phyloP scores from a whole-genome alignment of 2,329 filamentous ascomycete genomes.

The Calonectria hongkongensis region DNA sequence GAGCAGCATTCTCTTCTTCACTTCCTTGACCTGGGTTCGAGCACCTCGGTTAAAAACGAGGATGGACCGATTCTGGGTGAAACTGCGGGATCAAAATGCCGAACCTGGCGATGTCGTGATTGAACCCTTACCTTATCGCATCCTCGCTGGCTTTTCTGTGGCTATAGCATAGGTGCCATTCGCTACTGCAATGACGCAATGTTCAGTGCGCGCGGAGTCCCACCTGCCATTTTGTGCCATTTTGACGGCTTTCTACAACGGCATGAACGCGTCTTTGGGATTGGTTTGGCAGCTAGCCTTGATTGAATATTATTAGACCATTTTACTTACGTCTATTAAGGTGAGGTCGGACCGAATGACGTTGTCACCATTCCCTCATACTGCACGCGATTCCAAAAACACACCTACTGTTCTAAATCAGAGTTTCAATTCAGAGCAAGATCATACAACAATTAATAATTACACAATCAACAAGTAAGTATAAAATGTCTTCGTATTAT shows the following conservation, averaged over 20 bases:
- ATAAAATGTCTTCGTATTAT: background rate
- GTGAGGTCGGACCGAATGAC: background rate
- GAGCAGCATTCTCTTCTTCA: background rate
- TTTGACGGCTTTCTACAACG: background rate
- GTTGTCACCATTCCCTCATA: background rate
- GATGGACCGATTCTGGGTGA: background rate
- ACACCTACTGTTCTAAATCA: too few relatives aligned
- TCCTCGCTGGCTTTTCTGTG: constrained; percentile 4
- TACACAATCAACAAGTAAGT: too few relatives aligned
- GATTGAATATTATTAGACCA: background rate
- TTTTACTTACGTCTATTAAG: too few relatives aligned
- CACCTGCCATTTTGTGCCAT: constrained; percentile 5
- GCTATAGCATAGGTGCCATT: constrained; percentile 9
- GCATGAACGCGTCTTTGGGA: background rate
- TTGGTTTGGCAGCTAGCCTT: background rate
- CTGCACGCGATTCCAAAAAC: too few relatives aligned
- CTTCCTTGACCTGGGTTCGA: too few relatives aligned
- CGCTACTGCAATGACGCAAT: constrained; percentile 24
- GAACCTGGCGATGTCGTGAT: constrained; percentile 24
- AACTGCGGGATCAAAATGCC: constrained; percentile 6
- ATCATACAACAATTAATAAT: too few relatives aligned
- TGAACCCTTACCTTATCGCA: background rate
- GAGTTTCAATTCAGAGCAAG: too few relatives aligned
- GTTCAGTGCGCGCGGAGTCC: background rate
- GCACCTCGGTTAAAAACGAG: background rate